Conservation (phyloP, 345 rosid genomes). For the Salix dunnii region DNA sequence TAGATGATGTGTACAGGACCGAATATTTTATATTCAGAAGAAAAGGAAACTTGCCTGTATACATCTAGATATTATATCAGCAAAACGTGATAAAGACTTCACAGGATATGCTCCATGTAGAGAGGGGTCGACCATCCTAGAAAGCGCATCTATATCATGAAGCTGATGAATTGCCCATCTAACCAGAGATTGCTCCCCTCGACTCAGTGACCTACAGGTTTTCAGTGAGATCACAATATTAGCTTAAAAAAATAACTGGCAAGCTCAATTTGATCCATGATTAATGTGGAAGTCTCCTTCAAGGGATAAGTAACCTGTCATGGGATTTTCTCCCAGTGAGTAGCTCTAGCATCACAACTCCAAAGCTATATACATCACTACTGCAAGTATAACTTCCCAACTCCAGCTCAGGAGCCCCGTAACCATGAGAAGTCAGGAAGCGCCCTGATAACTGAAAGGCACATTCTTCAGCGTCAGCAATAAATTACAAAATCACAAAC, state of each 20-base stretch:
- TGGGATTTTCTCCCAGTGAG: conserved; percentile 76
- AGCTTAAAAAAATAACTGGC: background rate
- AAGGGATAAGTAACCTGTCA: conserved; percentile 56
- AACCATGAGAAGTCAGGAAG: conserved; percentile 38
- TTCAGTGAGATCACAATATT: background rate
- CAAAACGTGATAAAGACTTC: conserved; percentile 90
- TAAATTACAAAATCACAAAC: background rate
- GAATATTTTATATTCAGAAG: background rate
- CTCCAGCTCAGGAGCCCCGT: conserved; percentile 73
- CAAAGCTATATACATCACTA: conserved; percentile 91
- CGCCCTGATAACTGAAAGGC: conserved; percentile 45
- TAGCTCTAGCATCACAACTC: conserved; percentile 91
- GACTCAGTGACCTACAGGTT: conserved; percentile 53
- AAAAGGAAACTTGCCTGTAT: conserved; percentile 54
- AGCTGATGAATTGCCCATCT: conserved; percentile 88
- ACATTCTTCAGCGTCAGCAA: conserved; percentile 12
- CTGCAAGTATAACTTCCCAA: conserved; percentile 75
- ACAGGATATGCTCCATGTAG: conserved; percentile 58
- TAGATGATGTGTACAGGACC: background rate
- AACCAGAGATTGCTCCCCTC: conserved; percentile 78
- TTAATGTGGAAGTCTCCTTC: background rate
- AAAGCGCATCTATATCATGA: conserved; percentile 78
- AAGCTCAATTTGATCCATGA: background rate
- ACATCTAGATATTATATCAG: conserved; percentile 84
- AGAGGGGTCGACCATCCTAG: conserved; percentile 82